Evolutionary conservation across 2,329 filamentous ascomycete genomes (phyloP).

Genomic region (Aspergillus chevalieri): DNA sequence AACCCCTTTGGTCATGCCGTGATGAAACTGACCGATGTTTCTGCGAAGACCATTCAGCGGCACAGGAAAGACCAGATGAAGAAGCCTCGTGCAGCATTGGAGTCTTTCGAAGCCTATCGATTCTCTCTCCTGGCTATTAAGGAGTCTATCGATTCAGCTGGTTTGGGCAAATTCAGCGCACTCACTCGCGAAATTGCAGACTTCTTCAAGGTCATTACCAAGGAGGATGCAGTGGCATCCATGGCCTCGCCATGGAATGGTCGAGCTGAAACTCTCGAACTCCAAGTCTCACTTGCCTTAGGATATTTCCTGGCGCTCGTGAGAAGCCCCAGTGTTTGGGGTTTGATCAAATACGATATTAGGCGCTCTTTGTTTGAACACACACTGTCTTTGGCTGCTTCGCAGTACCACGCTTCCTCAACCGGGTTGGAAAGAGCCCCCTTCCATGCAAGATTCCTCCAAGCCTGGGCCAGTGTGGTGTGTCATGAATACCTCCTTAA

Average conservation of each 20-base stretch:
- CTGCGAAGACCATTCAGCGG: constrained; percentile 23
- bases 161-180: constrained; percentile 19
- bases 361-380: constrained; percentile 28
- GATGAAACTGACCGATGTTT: constrained; percentile 20
- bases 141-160: constrained; percentile 11
- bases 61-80: constrained; percentile 22
- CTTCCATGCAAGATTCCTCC: constrained; percentile 25
- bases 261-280: constrained; percentile 28
- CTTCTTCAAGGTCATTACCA: constrained; percentile 18
- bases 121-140: constrained; percentile 25
- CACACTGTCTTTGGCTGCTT: constrained; percentile 26
- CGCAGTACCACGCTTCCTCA: constrained; percentile 20
- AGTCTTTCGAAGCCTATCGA: constrained; percentile 33
- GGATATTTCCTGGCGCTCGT: constrained; percentile 31
- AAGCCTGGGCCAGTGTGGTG: constrained; percentile 33
- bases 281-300: constrained; percentile 23
- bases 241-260: constrained; percentile 32
- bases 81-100: constrained; percentile 22
- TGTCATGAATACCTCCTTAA: constrained; percentile 36
- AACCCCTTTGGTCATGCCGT: constrained; percentile 14
- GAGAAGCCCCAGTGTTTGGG: constrained; percentile 24
- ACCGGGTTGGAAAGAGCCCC: constrained; percentile 21
- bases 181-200: constrained; percentile 20
- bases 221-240: constrained; percentile 19
- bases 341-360: constrained; percentile 22